Percentiles rank a stretch among this genome's conserved stretches.
phyloP scores from a whole-genome alignment of 345 rosid genomes.

The Camelina hispida region DNA sequence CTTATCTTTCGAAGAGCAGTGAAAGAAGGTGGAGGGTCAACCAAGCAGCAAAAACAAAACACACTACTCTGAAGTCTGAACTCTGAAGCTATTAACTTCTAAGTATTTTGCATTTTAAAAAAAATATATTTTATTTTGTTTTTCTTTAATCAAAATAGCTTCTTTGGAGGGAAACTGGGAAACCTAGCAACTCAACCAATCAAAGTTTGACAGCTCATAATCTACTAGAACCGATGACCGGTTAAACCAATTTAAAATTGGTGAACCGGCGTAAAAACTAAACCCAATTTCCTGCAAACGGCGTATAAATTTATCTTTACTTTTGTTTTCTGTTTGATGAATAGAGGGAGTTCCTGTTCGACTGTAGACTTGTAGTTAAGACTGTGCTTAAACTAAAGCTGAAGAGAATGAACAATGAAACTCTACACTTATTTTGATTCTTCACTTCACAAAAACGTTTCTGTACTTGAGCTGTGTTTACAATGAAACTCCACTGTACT shows the following conservation, averaged over 20 bases:
- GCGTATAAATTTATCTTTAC: neutral
- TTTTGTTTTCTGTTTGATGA: neutral
- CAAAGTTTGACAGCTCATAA: neutral
- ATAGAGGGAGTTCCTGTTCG: neutral
- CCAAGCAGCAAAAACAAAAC: neutral
- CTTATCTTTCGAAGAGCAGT: constrained; percentile 13
- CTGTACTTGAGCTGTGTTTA: neutral
- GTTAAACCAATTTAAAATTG: neutral
- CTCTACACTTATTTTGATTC: neutral
- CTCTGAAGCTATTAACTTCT: constrained; percentile 14
- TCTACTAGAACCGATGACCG: neutral
- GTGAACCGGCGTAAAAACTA: neutral
- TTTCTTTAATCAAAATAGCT: neutral
- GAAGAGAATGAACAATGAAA: neutral
- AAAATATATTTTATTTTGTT: neutral
- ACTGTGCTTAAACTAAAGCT: neutral
- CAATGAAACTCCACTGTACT: constrained; percentile 21
- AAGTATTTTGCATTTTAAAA: neutral
- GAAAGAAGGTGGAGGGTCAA: constrained; percentile 5
- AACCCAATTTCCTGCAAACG: neutral
- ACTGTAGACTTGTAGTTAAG: neutral
- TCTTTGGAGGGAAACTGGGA: constrained; percentile 28
- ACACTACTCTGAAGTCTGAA: neutral
- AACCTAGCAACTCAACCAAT: constrained; percentile 6
- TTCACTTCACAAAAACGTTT: constrained; percentile 1